phyloP scores from a whole-genome alignment of 345 rosid species.

The Eucalyptus pauciflora region DNA sequence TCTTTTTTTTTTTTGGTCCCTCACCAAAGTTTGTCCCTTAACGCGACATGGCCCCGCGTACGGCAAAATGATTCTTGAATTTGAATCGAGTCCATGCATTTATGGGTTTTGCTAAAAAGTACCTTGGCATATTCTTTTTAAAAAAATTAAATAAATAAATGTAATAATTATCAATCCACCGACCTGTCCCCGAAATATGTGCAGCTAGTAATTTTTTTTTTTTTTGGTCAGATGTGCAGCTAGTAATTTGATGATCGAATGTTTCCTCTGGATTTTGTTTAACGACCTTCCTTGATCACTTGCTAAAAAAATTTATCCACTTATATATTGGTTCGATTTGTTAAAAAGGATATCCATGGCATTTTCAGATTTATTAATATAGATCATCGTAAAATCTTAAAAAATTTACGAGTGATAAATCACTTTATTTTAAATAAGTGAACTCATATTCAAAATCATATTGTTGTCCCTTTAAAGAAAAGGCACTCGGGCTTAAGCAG shows the following conservation, averaged over 20 bases:
- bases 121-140: neutral
- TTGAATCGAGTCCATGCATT: neutral
- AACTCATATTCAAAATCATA: neutral
- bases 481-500: neutral
- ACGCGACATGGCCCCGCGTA: neutral
- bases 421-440: too few relatives aligned
- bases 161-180: neutral
- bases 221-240: too few relatives aligned
- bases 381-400: neutral
- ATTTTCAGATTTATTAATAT: neutral
- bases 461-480: accelerated
- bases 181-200: neutral
- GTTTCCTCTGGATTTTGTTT: neutral
- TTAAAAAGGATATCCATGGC: neutral
- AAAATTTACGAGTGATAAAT: too few relatives aligned
- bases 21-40: neutral
- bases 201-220: neutral
- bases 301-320: neutral
- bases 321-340: neutral
- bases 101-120: neutral
- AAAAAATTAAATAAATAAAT: neutral
- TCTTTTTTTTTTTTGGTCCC: neutral
- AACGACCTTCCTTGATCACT: neutral
- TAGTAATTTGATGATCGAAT: neutral
- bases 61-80: neutral